Conservation (phyloP, 768 basidiomycete species). For the Phlebiopsis flavidoalba region DNA sequence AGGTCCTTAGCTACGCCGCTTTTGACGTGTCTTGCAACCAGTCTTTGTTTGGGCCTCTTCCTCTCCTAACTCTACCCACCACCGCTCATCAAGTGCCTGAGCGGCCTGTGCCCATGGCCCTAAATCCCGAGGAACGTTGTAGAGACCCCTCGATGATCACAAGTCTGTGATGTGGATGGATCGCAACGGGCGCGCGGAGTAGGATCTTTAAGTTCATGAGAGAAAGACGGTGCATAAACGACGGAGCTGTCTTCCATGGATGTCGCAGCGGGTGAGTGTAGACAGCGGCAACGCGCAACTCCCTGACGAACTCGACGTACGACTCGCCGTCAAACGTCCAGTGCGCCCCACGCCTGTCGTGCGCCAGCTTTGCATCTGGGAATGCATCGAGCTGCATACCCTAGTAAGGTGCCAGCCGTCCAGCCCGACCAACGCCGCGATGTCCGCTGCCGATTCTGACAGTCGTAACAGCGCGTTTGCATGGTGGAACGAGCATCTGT, state of each 20-base stretch:
- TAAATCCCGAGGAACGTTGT: conserved; percentile 70
- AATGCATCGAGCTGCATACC: conserved; percentile 69
- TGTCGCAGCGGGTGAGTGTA: not conserved
- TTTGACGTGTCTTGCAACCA: conserved; percentile 70
- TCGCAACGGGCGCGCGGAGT: conserved; percentile 48
- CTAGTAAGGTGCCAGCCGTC: conserved; percentile 94
- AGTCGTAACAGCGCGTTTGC: conserved; percentile 41
- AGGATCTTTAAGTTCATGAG: conserved; percentile 87
- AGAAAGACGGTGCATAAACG: conserved; percentile 77
- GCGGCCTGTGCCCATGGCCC: conserved; percentile 70
- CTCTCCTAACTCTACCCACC: conserved; percentile 61
- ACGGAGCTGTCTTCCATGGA: conserved; percentile 2
- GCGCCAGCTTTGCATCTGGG: conserved; percentile 71
- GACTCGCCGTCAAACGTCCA: conserved; percentile 86
- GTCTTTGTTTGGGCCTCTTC: conserved; percentile 50
- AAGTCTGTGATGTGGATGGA: conserved; percentile 65
- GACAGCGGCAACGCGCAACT: conserved; percentile 39
- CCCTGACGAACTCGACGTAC: conserved; percentile 64
- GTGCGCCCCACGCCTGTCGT: conserved; percentile 76
- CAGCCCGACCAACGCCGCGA: conserved; percentile 67
- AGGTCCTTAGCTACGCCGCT: conserved; percentile 67
- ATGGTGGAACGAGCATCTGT: conserved; percentile 44
- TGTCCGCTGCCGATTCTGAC: conserved; percentile 2
- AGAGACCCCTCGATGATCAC: conserved; percentile 90
- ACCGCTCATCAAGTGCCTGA: conserved; percentile 66